Evolutionary conservation across 2,329 filamentous ascomycete genomes (phyloP).

Genomic region (Ceratocystis lukuohia): DNA sequence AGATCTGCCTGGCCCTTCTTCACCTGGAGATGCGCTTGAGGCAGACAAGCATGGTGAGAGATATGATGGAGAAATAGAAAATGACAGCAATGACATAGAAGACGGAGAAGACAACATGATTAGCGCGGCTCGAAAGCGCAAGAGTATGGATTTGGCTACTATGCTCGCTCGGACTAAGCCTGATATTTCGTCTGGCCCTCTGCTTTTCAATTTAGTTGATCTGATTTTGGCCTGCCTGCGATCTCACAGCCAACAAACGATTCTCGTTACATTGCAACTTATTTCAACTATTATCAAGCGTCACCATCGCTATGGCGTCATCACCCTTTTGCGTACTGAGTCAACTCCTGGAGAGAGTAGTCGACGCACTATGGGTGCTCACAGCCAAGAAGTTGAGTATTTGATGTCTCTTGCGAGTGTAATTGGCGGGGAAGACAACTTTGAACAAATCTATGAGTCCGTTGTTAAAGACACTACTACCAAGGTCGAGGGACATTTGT

Average conservation of each 20-base stretch:
- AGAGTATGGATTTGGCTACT: constrained; percentile 75
- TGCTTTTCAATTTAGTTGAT: constrained; percentile 87
- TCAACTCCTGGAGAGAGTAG: constrained; percentile 37
- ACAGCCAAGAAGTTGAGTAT: constrained; percentile 61
- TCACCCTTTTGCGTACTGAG: constrained; percentile 58
- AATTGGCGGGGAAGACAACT: constrained; percentile 54
- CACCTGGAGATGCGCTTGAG: constrained; percentile 30
- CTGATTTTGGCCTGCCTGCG: constrained; percentile 73
- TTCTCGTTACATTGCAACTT: constrained; percentile 76
- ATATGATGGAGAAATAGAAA: not conserved
- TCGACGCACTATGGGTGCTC: constrained; percentile 56
- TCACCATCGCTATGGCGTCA: constrained; percentile 75
- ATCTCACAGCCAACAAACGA: constrained; percentile 76
- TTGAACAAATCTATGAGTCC: constrained; percentile 59
- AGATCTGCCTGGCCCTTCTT: constrained; percentile 44
- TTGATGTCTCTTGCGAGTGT: constrained; percentile 55
- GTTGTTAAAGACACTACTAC: constrained; percentile 58
- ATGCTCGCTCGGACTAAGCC: constrained; percentile 58
- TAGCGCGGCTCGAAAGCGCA: constrained; percentile 63
- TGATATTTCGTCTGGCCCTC: constrained; percentile 49
- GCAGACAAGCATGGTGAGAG: constrained; percentile 1
- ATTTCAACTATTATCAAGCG: constrained; percentile 74
- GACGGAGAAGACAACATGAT: constrained; percentile 32
- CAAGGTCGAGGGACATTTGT: constrained; percentile 58
- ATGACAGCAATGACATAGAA: not conserved